Conservation (phyloP, 1,284 basidiomycete genomes). For the Cryptococcus hybrid region DNA sequence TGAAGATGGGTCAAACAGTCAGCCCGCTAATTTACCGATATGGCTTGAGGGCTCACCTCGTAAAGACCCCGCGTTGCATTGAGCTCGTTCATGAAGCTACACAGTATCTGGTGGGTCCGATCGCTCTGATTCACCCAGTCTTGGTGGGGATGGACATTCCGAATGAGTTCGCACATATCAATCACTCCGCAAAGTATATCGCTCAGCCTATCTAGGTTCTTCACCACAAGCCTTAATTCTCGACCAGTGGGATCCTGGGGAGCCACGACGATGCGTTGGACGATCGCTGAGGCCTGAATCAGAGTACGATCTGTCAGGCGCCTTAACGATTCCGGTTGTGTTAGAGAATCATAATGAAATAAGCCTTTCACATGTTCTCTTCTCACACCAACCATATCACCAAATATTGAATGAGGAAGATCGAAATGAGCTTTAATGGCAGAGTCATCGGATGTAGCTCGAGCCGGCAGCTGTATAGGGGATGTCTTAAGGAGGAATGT, state of each 20-base stretch:
- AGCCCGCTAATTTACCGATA: not conserved
- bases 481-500: conserved; percentile 5
- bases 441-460: conserved; percentile 4
- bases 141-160: conserved; percentile 86
- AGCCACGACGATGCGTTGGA: conserved; percentile 50
- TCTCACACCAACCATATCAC: not conserved
- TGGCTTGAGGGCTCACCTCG: conserved; percentile 56
- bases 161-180: conserved; percentile 88
- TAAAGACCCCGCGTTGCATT: conserved; percentile 94
- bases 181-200: conserved; percentile 95
- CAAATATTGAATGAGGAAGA: conserved; percentile 7
- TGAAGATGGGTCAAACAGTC: conserved; percentile 7
- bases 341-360: conserved; percentile 39
- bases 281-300: conserved; percentile 40
- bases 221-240: conserved; percentile 79
- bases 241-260: conserved; percentile 33
- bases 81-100: conserved; percentile 95
- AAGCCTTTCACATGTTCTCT: conserved; percentile 23
- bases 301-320: conserved; percentile 41
- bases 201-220: conserved; percentile 90
- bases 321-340: conserved; percentile 26
- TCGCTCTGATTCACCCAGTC: conserved; percentile 82
- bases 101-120: conserved; percentile 83
- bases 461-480: not conserved
- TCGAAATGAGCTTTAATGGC: conserved; percentile 23